Conservation (phyloP, 1,284 basidiomycete genomes). For the Fistulinella cinereoalba region DNA sequence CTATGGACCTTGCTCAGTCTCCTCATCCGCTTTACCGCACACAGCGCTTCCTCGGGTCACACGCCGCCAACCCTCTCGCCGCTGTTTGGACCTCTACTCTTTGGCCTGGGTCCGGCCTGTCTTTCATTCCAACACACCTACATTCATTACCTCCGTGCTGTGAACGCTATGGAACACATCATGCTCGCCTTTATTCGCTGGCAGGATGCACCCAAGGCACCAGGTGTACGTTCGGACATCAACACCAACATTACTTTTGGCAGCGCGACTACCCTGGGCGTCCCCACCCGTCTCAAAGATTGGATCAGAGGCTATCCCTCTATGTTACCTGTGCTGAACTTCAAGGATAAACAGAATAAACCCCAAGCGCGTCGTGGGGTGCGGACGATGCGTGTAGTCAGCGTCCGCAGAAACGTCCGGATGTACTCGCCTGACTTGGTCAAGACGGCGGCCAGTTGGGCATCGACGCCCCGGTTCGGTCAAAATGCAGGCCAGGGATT, state of each 20-base stretch:
- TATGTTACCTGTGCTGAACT: constrained; percentile 48
- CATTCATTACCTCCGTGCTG: constrained; percentile 73
- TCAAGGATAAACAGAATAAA: constrained; percentile 41
- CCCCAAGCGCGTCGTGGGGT: constrained; percentile 68
- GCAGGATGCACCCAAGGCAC: constrained; percentile 54
- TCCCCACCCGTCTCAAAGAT: constrained; percentile 75
- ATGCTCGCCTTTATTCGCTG: constrained; percentile 82
- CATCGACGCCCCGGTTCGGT: constrained; percentile 35
- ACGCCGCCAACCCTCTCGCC: constrained; percentile 82
- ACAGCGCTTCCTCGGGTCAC: constrained; percentile 77
- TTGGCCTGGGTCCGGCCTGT: constrained; percentile 65
- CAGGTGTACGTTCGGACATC: constrained; percentile 27
- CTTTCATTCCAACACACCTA: constrained; percentile 78
- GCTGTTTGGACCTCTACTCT: constrained; percentile 85
- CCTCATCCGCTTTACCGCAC: constrained; percentile 74
- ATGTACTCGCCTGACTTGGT: constrained; percentile 82
- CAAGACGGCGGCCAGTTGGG: constrained; percentile 71
- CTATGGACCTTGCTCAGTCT: constrained; percentile 70
- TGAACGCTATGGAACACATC: constrained; percentile 85
- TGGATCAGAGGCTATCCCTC: constrained; percentile 85
- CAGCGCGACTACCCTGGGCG: constrained; percentile 56
- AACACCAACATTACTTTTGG: constrained; percentile 37
- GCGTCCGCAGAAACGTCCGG: constrained; percentile 73
- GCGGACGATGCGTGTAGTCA: constrained; percentile 66
- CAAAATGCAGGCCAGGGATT: constrained; percentile 42